Evolutionary conservation across 2,329 filamentous ascomycete genomes (phyloP), one percentile per base, ranked within the genome.

Genomic region (Ascochyta koolunga): DNA sequence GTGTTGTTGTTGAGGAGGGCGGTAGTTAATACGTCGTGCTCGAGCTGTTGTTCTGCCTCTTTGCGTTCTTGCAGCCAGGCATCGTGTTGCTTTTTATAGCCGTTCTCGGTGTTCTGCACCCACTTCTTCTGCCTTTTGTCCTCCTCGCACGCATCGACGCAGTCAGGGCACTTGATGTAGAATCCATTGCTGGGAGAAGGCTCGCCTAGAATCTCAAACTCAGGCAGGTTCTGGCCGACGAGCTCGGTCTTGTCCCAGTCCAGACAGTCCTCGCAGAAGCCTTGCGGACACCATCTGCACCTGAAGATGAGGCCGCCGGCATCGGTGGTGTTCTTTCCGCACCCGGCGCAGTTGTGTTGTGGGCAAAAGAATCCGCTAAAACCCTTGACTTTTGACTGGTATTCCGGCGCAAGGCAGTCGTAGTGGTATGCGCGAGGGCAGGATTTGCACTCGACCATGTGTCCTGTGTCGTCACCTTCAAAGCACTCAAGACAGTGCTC

Each of bases 201-300:
- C 50, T 80, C 83, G 0, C 75, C 77, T 1, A 84, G 69, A n/a
- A 80, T 58, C 50, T 84, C 78, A 46, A 80, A 82, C 61, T 85
- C 82, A 1, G 78, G 75, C 0, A 85, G 68, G 13, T 77, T 79
- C 21, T 82, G 78, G 9, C 81, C 83, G 11, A 86, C 64, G 0
- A 86, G 77, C 4, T 74, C 72, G 0, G 78, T 77, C 2, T 74
- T 72, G 4, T 81, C 76, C 71, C 81, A 85, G 41, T 85, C 78
- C 0, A 86, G 65, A 61, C 84, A 86, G 38, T 85, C 80, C 50
- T 87, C 84, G 61, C 84, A 87, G 60, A 78, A 86, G 0, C 79
- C 83, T 2, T 71, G 70, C 24, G 81, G 78, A 57, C 84, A 87
- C 76, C 78, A 83, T 8, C 81, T 76, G 62, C 84, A 86, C 19